A percentile compares a stretch with the other conserved stretches of the same genome.
Evolutionary conservation across 768 basidiomycete species (phyloP).

Genomic region (Tulasnella sp.): DNA sequence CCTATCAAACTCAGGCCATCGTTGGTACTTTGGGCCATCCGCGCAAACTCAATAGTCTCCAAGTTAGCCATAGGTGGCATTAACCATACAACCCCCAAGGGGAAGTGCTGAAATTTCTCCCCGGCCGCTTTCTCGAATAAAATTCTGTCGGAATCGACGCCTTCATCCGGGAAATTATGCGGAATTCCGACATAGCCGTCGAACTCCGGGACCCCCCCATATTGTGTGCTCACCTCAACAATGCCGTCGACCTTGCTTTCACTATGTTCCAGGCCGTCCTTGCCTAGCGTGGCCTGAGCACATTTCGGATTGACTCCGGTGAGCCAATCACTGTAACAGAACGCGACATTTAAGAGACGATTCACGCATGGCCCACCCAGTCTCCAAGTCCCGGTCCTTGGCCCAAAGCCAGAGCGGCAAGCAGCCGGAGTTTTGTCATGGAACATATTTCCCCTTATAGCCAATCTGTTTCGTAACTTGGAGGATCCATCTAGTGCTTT

Average conservation of each 20-base stretch:
- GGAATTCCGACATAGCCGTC: not conserved
- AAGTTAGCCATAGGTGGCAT: not conserved
- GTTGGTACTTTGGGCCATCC: not conserved
- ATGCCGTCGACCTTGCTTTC: not conserved
- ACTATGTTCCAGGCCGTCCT: not conserved
- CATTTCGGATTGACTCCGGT: not conserved
- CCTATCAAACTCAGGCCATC: not conserved
- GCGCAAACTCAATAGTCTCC: not conserved
- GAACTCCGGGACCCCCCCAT: not conserved
- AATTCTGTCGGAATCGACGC: not conserved
- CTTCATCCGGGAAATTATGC: not conserved
- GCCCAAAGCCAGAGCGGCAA: not conserved
- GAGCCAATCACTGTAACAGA: not conserved
- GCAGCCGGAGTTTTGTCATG: not conserved
- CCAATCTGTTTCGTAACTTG: not conserved
- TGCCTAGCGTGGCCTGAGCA: not conserved
- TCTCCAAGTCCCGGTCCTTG: not conserved
- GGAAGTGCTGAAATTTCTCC: not conserved
- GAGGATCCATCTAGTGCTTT: not conserved
- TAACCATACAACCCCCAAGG: not conserved
- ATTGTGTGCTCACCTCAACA: not conserved
- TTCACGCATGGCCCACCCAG: not conserved
- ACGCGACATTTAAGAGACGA: not conserved
- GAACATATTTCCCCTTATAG: not conserved
- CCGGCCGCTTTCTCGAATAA: not conserved